Evolutionary conservation across 176 grass and related monocot genomes (phyloP), one percentile per base, ranked within the genome.

Genomic region (Tillandsia fasciculata): DNA sequence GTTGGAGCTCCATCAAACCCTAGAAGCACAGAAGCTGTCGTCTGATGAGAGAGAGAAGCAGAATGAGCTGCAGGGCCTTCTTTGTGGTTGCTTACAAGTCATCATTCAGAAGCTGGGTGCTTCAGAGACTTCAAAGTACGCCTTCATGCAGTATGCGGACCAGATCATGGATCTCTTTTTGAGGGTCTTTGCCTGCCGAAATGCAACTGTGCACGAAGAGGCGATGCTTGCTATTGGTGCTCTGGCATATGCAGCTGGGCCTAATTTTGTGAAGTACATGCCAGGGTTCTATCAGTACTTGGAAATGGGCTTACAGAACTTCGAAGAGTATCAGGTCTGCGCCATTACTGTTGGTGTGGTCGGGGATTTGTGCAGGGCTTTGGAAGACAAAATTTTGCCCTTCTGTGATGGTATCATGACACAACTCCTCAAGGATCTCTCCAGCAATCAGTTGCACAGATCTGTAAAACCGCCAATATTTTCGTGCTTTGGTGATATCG

Each of bases 161-260:
- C 90, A 94, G 82, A 82, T 94, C 72, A 94, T 94, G 90, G 86
- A 94, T 53, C 78, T 94, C 50, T 88, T 94, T 86, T 58, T 94
- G 77, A 94, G 74, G 79, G 86, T 94, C 59, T 94, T 94, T 14
- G 83, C 90, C 64, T 89, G 86, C 61, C 59, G 83, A 69, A 94
- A 94, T 71, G 90, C 90, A 22, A 89, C 90, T n/a, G 90, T 94
- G 58, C 90, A 94, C 51, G 90, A 94, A 65, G 90, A 94, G 68
- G 90, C 90, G 70, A 94, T 94, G 90, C 83, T 94, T 76, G 86
- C 90, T 74, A 94, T 94, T 67, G 90, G 90, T 79, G 90, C 90
- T 71, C 81, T 94, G 75, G 90, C 86, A 83, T 94, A 94, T 77
- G 84, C 86, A 67, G 80, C 83, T 50, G 90, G 90, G 65, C 68